phyloP scores from a whole-genome alignment of 805 yeast genomes.

The Yamadazyma phyllophila region DNA sequence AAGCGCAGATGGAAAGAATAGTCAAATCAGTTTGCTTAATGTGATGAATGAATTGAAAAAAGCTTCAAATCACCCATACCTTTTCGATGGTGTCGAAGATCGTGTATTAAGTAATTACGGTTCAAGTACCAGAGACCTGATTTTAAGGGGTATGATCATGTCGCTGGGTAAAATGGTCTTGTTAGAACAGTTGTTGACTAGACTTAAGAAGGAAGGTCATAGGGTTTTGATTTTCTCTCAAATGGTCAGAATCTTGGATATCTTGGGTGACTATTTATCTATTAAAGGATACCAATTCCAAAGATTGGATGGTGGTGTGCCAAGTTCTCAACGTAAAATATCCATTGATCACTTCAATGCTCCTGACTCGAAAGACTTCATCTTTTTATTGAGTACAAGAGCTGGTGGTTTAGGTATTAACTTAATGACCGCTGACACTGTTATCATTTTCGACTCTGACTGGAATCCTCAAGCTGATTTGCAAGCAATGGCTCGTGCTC shows the following conservation, averaged over 20 bases:
- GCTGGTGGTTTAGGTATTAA: conserved; percentile 99
- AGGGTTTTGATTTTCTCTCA: conserved; percentile 93
- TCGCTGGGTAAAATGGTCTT: conserved; percentile 98
- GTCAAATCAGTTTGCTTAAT: conserved; percentile 83
- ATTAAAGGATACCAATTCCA: conserved; percentile 88
- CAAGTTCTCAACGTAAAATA: conserved; percentile 88
- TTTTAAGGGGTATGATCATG: conserved; percentile 90
- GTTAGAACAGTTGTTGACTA: conserved; percentile 80
- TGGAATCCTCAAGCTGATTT: conserved; percentile 99
- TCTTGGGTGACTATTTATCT: conserved; percentile 86
- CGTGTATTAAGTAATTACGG: conserved; percentile 69
- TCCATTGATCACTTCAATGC: conserved; percentile 97
- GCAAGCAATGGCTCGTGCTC: conserved; percentile 99
- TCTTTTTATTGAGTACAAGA: conserved; percentile 85
- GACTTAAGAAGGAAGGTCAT: conserved; percentile 90
- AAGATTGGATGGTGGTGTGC: conserved; percentile 94
- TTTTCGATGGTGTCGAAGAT: conserved; percentile 91
- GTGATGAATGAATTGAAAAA: conserved; percentile 95
- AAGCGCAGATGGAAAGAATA: conserved; percentile 53
- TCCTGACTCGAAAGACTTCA: conserved; percentile 88
- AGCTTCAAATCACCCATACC: conserved; percentile 95
- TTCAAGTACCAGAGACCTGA: conserved; percentile 66
- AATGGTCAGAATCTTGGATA: conserved; percentile 96
- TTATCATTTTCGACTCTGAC: conserved; percentile 94
- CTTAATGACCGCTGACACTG: conserved; percentile 99